phyloP scores from a whole-genome alignment of 441 rosid genomes.

The Aleurites moluccanus region DNA sequence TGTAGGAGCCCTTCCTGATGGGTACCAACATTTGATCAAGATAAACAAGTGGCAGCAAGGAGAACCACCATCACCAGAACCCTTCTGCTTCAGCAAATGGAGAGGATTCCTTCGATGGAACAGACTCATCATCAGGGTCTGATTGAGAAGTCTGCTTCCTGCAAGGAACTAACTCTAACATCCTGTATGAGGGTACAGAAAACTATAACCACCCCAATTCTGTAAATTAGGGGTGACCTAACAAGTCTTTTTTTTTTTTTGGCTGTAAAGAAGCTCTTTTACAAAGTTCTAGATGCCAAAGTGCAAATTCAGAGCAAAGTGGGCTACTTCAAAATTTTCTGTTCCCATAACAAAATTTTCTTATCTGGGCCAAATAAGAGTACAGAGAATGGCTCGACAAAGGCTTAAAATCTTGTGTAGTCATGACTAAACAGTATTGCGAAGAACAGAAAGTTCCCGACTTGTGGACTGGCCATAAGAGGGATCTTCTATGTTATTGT shows the following conservation, averaged over 20 bases:
- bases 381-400: constrained; percentile 34
- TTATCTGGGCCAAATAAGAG: constrained; percentile 26
- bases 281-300: constrained; percentile 24
- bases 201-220: constrained; percentile 44
- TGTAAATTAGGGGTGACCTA: constrained; percentile 55
- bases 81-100: constrained; percentile 33
- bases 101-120: constrained; percentile 43
- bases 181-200: constrained; percentile 33
- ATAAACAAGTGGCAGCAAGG: constrained; percentile 33
- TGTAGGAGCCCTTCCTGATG: constrained; percentile 70
- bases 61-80: constrained; percentile 37
- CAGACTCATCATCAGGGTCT: constrained; percentile 36
- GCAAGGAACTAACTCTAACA: constrained; percentile 46
- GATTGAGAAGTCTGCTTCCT: constrained; percentile 36
- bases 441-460: constrained; percentile 30
- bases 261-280: constrained; percentile 39
- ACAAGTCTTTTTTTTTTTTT: constrained; percentile 35
- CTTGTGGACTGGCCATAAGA: constrained; percentile 15
- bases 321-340: constrained; percentile 44
- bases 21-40: constrained; percentile 58
- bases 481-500: constrained; percentile 31
- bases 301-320: constrained; percentile 28
- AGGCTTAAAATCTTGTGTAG: constrained; percentile 47
- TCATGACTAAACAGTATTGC: constrained; percentile 18
- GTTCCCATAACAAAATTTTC: constrained; percentile 31